Conservation (phyloP, 768 basidiomycete genomes). For the Russula sp. region DNA sequence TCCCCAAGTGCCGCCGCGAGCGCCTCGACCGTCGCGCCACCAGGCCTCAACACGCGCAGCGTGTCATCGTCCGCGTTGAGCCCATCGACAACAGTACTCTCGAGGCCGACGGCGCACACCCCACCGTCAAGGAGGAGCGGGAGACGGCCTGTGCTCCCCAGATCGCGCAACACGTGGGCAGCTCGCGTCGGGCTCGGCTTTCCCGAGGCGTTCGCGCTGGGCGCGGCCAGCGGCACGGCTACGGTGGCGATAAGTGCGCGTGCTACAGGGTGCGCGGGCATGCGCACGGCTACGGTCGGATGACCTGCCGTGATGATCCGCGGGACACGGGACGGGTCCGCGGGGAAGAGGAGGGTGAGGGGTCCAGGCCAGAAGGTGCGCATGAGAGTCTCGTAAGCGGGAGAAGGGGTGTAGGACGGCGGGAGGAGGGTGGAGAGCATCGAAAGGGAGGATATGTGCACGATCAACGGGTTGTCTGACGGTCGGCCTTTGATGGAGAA, state of each 20-base stretch:
- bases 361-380: slow-evolving; percentile 92
- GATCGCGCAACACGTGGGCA: slow-evolving; percentile 74
- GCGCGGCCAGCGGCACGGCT: slow-evolving; percentile 79
- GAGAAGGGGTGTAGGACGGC: slow-evolving; percentile 48
- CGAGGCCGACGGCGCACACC: slow-evolving; percentile 79
- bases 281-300: slow-evolving; percentile 79
- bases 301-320: slow-evolving; percentile 73
- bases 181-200: slow-evolving; percentile 91
- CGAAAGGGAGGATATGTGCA: slow-evolving; percentile 78
- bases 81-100: slow-evolving; percentile 94
- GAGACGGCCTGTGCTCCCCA: slow-evolving; percentile 53
- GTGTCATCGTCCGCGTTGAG: slow-evolving; percentile 67
- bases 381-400: slow-evolving; percentile 67
- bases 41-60: slow-evolving; percentile 80
- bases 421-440: slow-evolving; percentile 83
- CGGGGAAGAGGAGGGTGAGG: slow-evolving; percentile 85
- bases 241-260: slow-evolving; percentile 76
- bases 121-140: slow-evolving; percentile 88
- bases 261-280: slow-evolving; percentile 93
- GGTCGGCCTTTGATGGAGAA: slow-evolving; percentile 90
- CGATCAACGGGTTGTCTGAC: slow-evolving; percentile 93
- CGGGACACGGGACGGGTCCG: slow-evolving; percentile 53
- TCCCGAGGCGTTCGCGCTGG: slow-evolving; percentile 91
- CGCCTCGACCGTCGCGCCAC: slow-evolving; percentile 88
- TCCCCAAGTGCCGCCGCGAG: slow-evolving; percentile 48